Base-by-base conservation (phyloP, 352 stramenopile genomes). In the Phytophthora macrochlamydospora region DNA sequence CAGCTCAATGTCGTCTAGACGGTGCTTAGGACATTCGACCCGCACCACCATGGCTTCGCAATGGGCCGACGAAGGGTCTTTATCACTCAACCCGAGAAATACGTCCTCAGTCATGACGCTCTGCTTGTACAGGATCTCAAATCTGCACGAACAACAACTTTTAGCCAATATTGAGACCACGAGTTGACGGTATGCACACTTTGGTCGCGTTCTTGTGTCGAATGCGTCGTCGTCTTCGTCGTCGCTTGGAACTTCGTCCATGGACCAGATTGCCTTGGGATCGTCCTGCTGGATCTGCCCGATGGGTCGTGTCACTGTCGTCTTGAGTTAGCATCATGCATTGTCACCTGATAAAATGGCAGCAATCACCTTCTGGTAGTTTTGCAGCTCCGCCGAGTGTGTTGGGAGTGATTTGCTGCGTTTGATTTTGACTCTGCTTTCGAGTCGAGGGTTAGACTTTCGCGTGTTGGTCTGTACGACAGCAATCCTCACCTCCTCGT, bases 81-180 rank as follows among this genome's bases (percentile, higher is more conserved):
- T 93, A 59, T 94, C 87, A 48, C 82, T 84, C 13, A 94, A 65
- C 1, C 87, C 87, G 29, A 96, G 78, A 40, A 92, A 96, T 58
- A 96, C 79, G 60, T 93, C 86, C 53, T 96, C 88, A 0, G 86
- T 91, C 86, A 92, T 93, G 38, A 96, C 85, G 35, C 73, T 88
- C 68, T 96, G 88, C 71, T 94, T 93, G 76, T 93, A 94, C 40
- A 93, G 59, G 51, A 96, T 82, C 66, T 93, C 88, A 64, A 90
- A 92, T n/a, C 83, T 91, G 31, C 12, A 35, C 9, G 14, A 33
- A 44, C 11, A 7, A 58, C 2, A 67, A 29, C 59, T 14, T 66
- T n/a, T 28, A 18, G 43, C 1, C n/a, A 2, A 14, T 51, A 8
- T 7, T 2, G 5, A 32, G 2, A n/a, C 11, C 29, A 37, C 11